These are phyloP conservation scores for Annulohypoxylon bovei DNA, from an alignment of 495 filamentous ascomycete species.

Conservation along the genomic window DNA sequence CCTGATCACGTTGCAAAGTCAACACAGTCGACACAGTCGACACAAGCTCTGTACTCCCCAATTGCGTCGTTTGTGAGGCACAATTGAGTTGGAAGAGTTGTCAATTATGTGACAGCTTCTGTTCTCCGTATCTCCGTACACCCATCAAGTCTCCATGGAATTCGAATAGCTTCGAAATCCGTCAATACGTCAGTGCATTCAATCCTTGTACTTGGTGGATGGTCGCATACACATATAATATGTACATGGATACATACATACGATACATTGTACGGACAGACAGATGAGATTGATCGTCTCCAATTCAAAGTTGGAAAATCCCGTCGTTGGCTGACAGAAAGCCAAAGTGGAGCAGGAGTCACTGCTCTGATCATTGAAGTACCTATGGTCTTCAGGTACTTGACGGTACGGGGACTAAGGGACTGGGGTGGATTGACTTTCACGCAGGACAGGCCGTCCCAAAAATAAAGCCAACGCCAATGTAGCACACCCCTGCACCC, in stretches of 20 bases:
- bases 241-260: constrained; percentile 5
- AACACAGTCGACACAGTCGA: not conserved
- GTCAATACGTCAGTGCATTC: not conserved
- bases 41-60: constrained; percentile 31
- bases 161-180: constrained; percentile 25
- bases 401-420: constrained; percentile 21
- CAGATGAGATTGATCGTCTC: constrained; percentile 11
- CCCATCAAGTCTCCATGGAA: not conserved
- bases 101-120: constrained; percentile 26
- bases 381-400: constrained; percentile 34
- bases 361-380: constrained; percentile 30
- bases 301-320: constrained; percentile 8
- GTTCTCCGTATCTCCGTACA: not conserved
- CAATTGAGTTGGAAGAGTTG: constrained; percentile 34
- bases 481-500: constrained; percentile 42
- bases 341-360: constrained; percentile 29
- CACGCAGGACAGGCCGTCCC: constrained; percentile 30
- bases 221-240: constrained; percentile 1
- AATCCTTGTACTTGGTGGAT: not conserved
- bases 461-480: constrained; percentile 43
- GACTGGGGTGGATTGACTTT: constrained; percentile 10
- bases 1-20: constrained; percentile 43
- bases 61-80: constrained; percentile 31
- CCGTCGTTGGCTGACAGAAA: constrained; percentile 29
- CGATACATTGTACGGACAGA: not conserved